A percentile compares a stretch with the other conserved stretches of the same genome.
Evolutionary conservation across 768 basidiomycete genomes (phyloP).

Genomic region (Russula dissimulans): DNA sequence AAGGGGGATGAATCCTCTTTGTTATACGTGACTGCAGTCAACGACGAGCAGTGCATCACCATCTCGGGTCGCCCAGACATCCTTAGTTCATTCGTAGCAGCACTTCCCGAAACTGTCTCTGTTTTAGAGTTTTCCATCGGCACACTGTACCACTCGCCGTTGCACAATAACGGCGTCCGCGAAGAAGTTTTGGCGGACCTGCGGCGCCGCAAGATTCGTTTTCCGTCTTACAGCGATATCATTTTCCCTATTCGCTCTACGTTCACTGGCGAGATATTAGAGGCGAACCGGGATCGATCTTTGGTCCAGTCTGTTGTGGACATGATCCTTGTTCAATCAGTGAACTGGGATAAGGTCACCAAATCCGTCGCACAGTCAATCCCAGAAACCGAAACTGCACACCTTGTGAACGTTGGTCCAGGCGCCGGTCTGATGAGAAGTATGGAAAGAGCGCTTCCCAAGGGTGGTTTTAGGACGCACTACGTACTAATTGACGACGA

Average conservation of each 20-base stretch:
- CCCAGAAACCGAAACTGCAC: slow-evolving; percentile 24
- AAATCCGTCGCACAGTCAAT: slow-evolving; percentile 18
- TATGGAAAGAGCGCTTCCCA: slow-evolving; percentile 30
- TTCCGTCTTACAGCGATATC: slow-evolving; percentile 42
- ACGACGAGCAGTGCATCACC: slow-evolving; percentile 40
- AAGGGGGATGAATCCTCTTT: slow-evolving; percentile 8
- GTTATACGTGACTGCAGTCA: slow-evolving; percentile 43
- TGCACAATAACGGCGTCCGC: slow-evolving; percentile 28
- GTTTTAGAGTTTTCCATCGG: slow-evolving; percentile 39
- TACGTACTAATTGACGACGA: background rate
- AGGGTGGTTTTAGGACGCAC: slow-evolving; percentile 12
- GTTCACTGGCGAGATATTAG: slow-evolving; percentile 11
- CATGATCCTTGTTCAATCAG: slow-evolving; percentile 15
- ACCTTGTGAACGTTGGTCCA: slow-evolving; percentile 43
- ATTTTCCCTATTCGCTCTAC: slow-evolving; percentile 17
- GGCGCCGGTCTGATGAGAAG: slow-evolving; percentile 33
- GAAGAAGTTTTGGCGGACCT: slow-evolving; percentile 38
- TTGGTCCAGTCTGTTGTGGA: slow-evolving; percentile 15
- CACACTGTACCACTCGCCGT: slow-evolving; percentile 44
- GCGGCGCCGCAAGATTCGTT: slow-evolving; percentile 35
- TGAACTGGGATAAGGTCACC: slow-evolving; percentile 41
- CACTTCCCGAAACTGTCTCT: slow-evolving; percentile 28
- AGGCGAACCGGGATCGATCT: background rate
- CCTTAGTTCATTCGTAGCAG: slow-evolving; percentile 35
- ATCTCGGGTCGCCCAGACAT: slow-evolving; percentile 50